A percentile compares a stretch with the other conserved stretches of the same genome.
phyloP scores from a whole-genome alignment of 1,284 basidiomycete species.

The Malassezia sympodialis region DNA sequence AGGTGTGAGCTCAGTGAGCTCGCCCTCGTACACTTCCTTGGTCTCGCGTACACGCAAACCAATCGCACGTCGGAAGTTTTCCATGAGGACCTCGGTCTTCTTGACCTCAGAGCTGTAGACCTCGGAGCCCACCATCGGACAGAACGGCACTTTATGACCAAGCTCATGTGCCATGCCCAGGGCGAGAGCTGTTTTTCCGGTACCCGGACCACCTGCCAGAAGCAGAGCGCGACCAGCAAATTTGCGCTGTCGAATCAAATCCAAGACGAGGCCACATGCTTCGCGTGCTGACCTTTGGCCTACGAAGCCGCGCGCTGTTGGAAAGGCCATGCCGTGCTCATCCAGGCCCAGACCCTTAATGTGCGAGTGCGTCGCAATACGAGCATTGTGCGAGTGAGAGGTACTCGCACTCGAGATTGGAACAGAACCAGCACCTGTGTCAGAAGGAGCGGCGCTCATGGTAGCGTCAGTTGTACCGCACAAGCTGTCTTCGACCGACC shows the following conservation, averaged over 20 bases:
- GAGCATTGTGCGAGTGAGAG: constrained; percentile 27
- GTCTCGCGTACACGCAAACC: constrained; percentile 67
- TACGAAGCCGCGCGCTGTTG: constrained; percentile 68
- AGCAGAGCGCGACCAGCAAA: constrained; percentile 83
- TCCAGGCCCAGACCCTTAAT: constrained; percentile 90
- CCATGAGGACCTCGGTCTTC: constrained; percentile 97
- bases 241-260: constrained; percentile 75
- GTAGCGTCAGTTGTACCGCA: not conserved
- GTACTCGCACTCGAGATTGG: constrained; percentile 10
- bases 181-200: constrained; percentile 90
- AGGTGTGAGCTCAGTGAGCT: constrained; percentile 92
- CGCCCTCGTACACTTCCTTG: constrained; percentile 96
- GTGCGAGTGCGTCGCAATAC: constrained; percentile 82
- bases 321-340: constrained; percentile 67
- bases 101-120: constrained; percentile 96
- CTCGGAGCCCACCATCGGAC: constrained; percentile 94
- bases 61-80: constrained; percentile 86
- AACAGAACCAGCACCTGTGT: constrained; percentile 7
- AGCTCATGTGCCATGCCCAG: constrained; percentile 87
- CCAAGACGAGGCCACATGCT: constrained; percentile 84
- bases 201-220: constrained; percentile 79
- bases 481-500: not conserved
- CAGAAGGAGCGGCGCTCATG: constrained; percentile 3
- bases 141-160: constrained; percentile 89
- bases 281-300: constrained; percentile 84